Base-by-base conservation (phyloP, 2,329 filamentous ascomycete species). In the Westerdykella ornata region DNA sequence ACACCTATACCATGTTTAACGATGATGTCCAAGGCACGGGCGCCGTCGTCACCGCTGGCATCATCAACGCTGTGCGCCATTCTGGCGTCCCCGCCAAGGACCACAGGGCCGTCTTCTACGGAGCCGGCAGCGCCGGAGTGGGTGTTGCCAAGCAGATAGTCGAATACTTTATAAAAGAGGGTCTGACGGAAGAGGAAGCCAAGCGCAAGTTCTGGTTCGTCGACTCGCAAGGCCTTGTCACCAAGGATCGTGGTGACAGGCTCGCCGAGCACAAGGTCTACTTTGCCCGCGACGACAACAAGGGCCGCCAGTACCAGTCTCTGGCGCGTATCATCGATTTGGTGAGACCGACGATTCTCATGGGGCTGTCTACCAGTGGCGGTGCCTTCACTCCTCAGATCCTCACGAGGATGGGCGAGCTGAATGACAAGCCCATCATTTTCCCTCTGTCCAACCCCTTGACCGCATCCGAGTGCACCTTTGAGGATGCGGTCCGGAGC, bases 11-110 rank as follows among this genome's bases (percentile, higher is more conserved):
- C 68, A 94, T 87, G 76, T 98, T 98, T 80, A 97, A 97, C 68
- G 92, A 97, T 62, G 90, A 98, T 64, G 92, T 98, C 62, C 90
- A 97, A 73, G 90, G 90, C 52, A 97, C 92, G 55, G 92, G 92
- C 56, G 88, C 90, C 49, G 92, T 98, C 59, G 88, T 97, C 47
- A 78, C 96, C 41, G 90, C 79, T 49, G 90, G 90, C 55, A 76
- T 85, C 66, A 80, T 85, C 69, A 79, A 76, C 51, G 76, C 76
- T 19, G 88, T 94, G 45, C 90, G 90, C 70, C 80, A 87, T 46
- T 94, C 88, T 12, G 85, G 84, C 38, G 81, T 95, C 13, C 85
- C 88, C 19, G 72, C 89, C 38, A 85, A 88, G 68, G 88, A 97
- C 60, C 92, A 98, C 69, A 85, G 85, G 41, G 85, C 95, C 29